Conservation (phyloP, 2,329 filamentous ascomycete species). For the Chaetomium strumarium region DNA sequence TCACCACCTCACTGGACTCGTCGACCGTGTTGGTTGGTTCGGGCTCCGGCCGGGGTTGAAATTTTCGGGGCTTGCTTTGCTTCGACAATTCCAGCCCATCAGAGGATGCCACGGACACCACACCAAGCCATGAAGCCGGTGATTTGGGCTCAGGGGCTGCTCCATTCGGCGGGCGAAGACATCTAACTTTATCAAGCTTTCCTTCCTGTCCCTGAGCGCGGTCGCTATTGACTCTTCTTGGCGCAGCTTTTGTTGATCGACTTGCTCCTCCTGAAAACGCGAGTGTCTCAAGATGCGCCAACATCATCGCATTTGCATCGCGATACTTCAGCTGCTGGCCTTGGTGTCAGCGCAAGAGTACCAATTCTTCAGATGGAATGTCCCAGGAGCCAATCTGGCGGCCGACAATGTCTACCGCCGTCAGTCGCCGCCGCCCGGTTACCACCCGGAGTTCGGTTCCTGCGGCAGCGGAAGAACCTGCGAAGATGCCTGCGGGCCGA, state of each 20-base stretch:
- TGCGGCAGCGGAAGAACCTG: conserved; percentile 24
- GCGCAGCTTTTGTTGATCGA: not conserved
- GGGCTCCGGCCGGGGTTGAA: conserved; percentile 8
- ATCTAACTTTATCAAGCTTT: conserved; percentile 4
- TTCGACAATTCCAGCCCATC: conserved; percentile 18
- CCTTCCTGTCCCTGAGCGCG: conserved; percentile 13
- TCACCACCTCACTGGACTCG: not conserved
- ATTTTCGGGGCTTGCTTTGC: conserved; percentile 9
- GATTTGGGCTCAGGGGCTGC: conserved; percentile 1
- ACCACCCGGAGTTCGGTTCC: conserved; percentile 23
- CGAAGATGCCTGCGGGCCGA: conserved; percentile 21
- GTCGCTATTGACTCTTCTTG: conserved; percentile 1
- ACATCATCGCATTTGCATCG: not conserved
- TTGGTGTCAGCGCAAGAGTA: conserved; percentile 9
- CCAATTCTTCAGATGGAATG: conserved; percentile 18
- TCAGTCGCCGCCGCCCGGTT: conserved; percentile 20
- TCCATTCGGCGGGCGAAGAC: not conserved
- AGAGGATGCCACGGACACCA: conserved; percentile 19
- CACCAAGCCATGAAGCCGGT: conserved; percentile 4
- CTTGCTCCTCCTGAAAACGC: not conserved
- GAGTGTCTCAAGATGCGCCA: conserved; percentile 5
- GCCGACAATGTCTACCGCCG: conserved; percentile 13
- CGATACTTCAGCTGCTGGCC: conserved; percentile 6
- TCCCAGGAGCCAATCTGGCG: not conserved
- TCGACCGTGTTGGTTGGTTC: conserved; percentile 16